Conservation (phyloP, 176 grass and related monocot species). For the Hordeum marinum region DNA sequence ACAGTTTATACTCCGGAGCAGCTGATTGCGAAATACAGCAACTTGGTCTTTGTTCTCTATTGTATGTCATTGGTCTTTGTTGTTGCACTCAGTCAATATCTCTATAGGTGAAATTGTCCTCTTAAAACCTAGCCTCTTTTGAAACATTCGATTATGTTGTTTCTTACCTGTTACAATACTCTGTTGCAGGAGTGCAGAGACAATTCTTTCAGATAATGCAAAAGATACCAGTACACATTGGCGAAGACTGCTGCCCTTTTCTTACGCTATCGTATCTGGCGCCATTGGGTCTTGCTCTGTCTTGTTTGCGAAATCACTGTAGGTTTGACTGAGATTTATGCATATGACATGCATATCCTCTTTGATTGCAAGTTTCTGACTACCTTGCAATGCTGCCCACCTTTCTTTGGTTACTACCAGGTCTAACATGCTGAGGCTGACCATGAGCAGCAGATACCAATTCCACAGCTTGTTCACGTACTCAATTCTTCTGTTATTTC, state of each 20-base stretch:
- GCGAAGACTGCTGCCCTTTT: slow-evolving; percentile 88
- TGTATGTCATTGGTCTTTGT: slow-evolving; percentile 80
- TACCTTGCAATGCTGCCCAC: neutral
- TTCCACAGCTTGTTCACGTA: slow-evolving; percentile 98
- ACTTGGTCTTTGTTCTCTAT: slow-evolving; percentile 93
- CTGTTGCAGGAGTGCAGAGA: slow-evolving; percentile 66
- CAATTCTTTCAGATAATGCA: slow-evolving; percentile 52
- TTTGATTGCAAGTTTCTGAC: slow-evolving; percentile 35
- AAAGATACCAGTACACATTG: slow-evolving; percentile 60
- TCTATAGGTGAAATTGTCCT: slow-evolving; percentile 70
- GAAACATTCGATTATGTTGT: neutral
- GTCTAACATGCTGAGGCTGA: slow-evolving; percentile 95
- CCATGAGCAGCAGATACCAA: slow-evolving; percentile 82
- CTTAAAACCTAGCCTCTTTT: slow-evolving; percentile 6
- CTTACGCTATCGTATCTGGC: slow-evolving; percentile 93
- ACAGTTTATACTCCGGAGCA: slow-evolving; percentile 95
- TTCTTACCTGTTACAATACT: slow-evolving; percentile 31
- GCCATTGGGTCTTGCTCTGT: slow-evolving; percentile 96
- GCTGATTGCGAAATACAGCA: slow-evolving; percentile 85
- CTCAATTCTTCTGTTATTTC: slow-evolving; percentile 75
- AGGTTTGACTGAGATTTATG: slow-evolving; percentile 39
- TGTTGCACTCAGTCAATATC: slow-evolving; percentile 82
- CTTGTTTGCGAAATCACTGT: slow-evolving; percentile 98
- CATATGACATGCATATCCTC: neutral
- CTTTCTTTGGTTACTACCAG: slow-evolving; percentile 31